phyloP scores from a whole-genome alignment of 73 alveolate species.

The Symbiodinium natans region DNA sequence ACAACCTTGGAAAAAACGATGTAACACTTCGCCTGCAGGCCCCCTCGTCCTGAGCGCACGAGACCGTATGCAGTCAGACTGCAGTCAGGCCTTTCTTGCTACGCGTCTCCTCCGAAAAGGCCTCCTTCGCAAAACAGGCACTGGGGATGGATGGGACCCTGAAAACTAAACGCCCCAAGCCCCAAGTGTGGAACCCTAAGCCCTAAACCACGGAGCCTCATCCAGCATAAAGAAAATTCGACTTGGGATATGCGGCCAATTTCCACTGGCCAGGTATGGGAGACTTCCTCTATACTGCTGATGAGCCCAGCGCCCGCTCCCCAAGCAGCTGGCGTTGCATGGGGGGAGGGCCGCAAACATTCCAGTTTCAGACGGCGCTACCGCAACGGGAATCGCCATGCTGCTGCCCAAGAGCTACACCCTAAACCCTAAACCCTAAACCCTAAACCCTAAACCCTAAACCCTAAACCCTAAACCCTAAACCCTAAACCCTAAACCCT shows the following conservation, averaged over 20 bases:
- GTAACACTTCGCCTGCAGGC: too few species aligned
- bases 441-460: too few species aligned
- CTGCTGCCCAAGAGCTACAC: too few species aligned
- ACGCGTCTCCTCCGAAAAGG: conserved; percentile 49
- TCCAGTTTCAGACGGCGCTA: too few species aligned
- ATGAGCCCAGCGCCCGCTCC: background rate
- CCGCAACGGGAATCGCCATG: too few species aligned
- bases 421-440: too few species aligned
- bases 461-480: too few species aligned
- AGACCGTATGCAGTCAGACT: too few species aligned
- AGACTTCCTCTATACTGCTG: background rate
- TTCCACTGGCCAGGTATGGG: conserved; percentile 14
- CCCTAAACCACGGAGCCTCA: background rate
- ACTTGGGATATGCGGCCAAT: too few species aligned
- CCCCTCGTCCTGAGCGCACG: too few species aligned
- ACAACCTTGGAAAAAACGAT: too few species aligned
- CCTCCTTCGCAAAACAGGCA: conserved; percentile 81
- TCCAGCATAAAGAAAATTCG: background rate
- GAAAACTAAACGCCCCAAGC: background rate
- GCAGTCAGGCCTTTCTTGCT: conserved; percentile 51
- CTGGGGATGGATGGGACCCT: background rate
- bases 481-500: too few species aligned
- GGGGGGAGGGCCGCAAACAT: background rate
- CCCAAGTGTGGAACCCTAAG: background rate
- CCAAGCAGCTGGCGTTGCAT: background rate